Evolutionary conservation across 192 early-diverging fungal species (phyloP), one percentile per base, ranked within the genome.

Genomic region (Backusella liffmaniae): DNA sequence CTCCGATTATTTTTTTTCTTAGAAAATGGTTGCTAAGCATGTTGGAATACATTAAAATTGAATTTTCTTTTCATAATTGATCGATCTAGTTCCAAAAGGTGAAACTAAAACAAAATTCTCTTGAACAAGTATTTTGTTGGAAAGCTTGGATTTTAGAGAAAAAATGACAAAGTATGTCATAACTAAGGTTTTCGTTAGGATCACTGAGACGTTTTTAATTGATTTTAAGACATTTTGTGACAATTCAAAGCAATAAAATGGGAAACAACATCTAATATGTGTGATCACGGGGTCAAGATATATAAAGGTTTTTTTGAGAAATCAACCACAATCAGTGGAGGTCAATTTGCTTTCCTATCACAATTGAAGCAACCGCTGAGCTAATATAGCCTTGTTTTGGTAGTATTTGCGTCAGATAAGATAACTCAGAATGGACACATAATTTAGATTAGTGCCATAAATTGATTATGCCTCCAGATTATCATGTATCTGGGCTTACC

Each of bases 371-470:
- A 39, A 10, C 37, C 10, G 37, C 37, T 39, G 9, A 39, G 37
- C 37, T 39, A 10, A 39, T 39, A 9, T 39, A 39, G 10, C 3
- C 10, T 12, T 39, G 12, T 39, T 39, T 39, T 71, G 1, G 30
- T 34, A 3, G 72, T 49, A 56, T 80, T 12, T 6, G 51, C n/a
- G 5, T 80, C 70, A 12, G 29, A 23, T 5, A 44, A 59, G 32
- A 80, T 67, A 32, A 2, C 73, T 39, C 32, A 80, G 51, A 21
- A 53, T 71, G 23, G 34, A 12, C 0, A 49, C 70, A 73, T 80
- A 80, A 13, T 70, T 66, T 4, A 80, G n/a, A 30, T 70, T 56
- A n/a, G 73, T 76, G n/a, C 73, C 79, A 35, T 41, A 21, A 18
- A 26, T 59, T 23, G 26, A 29, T 29, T 62, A 10, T 12, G 23